These are phyloP conservation scores for Ceratocystis harringtonii DNA, from an alignment of 2,329 filamentous ascomycete species.

Conservation along the genomic window DNA sequence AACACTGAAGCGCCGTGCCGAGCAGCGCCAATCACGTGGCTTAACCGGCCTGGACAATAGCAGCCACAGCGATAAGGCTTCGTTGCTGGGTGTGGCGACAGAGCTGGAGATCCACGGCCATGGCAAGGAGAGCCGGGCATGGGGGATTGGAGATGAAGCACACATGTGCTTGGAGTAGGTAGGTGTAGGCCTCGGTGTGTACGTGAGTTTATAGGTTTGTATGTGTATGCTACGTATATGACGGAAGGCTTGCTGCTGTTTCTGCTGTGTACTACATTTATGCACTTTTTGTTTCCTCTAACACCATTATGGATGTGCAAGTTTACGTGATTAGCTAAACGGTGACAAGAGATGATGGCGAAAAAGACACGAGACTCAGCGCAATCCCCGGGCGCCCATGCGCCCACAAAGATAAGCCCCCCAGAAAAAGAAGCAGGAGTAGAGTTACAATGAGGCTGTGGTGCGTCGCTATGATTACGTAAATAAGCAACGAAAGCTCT, in stretches of 20 bases:
- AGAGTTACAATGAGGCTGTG: too few relatives aligned
- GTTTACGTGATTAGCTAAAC: too few relatives aligned
- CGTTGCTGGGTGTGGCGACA: slow-evolving; percentile 30
- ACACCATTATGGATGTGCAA: too few relatives aligned
- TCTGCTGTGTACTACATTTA: background rate
- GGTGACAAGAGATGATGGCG: too few relatives aligned
- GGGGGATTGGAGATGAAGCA: slow-evolving; percentile 73
- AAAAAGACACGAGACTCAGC: too few relatives aligned
- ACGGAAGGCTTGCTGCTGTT: background rate
- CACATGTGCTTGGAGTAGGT: slow-evolving; percentile 63
- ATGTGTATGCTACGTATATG: background rate
- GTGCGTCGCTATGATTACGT: too few relatives aligned
- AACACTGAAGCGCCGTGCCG: slow-evolving; percentile 28
- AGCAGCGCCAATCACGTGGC: slow-evolving; percentile 24
- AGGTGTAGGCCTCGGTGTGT: background rate
- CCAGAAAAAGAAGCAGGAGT: too few relatives aligned
- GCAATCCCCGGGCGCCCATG: too few relatives aligned
- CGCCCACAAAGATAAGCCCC: too few relatives aligned
- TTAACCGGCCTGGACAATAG: slow-evolving; percentile 33
- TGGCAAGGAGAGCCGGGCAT: slow-evolving; percentile 43
- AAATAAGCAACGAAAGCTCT: too few relatives aligned
- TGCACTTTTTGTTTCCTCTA: background rate
- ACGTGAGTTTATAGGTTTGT: background rate
- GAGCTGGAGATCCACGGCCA: slow-evolving; percentile 39
- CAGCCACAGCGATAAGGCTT: slow-evolving; percentile 30